Percentiles rank a stretch among this genome's conserved stretches.
These are phyloP conservation scores for Rhodotorula diobovata DNA, from an alignment of 768 basidiomycete species.

Conservation along the genomic window DNA sequence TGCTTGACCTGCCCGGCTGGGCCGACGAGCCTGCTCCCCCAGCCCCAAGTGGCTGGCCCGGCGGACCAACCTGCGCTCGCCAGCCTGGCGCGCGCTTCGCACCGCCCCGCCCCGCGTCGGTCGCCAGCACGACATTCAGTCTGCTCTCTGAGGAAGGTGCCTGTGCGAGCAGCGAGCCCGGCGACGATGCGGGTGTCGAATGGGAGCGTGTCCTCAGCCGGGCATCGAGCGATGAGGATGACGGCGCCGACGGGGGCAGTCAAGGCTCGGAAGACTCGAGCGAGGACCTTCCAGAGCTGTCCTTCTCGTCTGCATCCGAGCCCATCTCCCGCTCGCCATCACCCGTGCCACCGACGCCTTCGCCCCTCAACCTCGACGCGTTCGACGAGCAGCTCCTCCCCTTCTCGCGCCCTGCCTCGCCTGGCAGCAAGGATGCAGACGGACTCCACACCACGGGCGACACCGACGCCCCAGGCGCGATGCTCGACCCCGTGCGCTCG, in stretches of 20 bases:
- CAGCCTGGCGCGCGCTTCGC: neutral
- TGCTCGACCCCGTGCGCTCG: neutral
- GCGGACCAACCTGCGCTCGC: neutral
- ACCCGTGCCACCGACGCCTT: neutral
- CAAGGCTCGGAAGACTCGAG: too few relatives aligned
- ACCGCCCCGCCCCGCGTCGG: neutral
- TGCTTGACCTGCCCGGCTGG: neutral
- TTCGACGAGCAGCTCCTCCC: neutral
- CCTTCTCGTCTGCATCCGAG: neutral
- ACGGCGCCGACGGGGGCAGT: neutral
- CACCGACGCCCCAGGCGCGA: too few relatives aligned
- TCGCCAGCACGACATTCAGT: neutral
- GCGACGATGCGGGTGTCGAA: neutral
- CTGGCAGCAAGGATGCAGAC: neutral
- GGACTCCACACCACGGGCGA: too few relatives aligned
- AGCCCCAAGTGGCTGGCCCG: neutral
- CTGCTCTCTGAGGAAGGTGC: neutral
- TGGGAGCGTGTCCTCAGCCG: too few relatives aligned
- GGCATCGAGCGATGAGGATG: too few relatives aligned
- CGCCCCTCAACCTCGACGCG: neutral
- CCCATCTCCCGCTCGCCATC: neutral
- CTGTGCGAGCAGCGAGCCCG: neutral
- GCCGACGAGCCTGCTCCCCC: neutral
- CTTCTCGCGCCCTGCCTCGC: neutral
- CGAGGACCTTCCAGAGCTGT: neutral